These are phyloP conservation scores for Orbilia blumenaviensis DNA, from an alignment of 2,329 filamentous ascomycete genomes.

Conservation along the genomic window DNA sequence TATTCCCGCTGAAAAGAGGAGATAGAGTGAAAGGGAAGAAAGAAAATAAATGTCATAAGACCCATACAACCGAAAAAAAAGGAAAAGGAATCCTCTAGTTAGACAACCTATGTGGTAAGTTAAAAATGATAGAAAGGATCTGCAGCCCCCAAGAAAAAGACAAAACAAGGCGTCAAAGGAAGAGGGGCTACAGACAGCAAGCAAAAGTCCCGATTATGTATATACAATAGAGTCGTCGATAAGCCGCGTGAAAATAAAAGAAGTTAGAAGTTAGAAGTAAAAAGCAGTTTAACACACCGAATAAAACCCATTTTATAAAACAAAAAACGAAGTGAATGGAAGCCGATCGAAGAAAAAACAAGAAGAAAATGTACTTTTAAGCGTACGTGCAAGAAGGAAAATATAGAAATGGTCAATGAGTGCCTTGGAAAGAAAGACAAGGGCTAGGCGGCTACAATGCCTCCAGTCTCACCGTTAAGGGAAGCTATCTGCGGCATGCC, in stretches of 20 bases:
- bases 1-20: neutral
- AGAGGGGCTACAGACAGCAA: neutral
- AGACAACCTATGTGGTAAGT: neutral
- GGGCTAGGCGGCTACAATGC: neutral
- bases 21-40: neutral
- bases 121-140: neutral
- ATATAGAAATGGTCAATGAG: neutral
- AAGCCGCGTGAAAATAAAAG: neutral
- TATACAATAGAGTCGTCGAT: slow-evolving; percentile 29
- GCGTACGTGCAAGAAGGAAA: slow-evolving; percentile 8
- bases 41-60: neutral
- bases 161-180: neutral
- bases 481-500: neutral
- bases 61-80: neutral
- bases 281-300: slow-evolving; percentile 17
- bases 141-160: neutral
- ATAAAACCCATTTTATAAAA: slow-evolving; percentile 27
- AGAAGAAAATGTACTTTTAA: slow-evolving; percentile 49
- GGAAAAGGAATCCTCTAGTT: neutral
- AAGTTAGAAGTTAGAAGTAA: neutral
- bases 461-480: neutral
- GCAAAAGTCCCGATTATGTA: neutral
- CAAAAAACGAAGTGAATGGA: slow-evolving; percentile 31
- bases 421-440: slow-evolving; percentile 1
- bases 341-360: no score